Evolutionary conservation across 768 basidiomycete species (phyloP), one percentile per base, ranked within the genome.

Genomic region (Suillus fuscotomentosus): DNA sequence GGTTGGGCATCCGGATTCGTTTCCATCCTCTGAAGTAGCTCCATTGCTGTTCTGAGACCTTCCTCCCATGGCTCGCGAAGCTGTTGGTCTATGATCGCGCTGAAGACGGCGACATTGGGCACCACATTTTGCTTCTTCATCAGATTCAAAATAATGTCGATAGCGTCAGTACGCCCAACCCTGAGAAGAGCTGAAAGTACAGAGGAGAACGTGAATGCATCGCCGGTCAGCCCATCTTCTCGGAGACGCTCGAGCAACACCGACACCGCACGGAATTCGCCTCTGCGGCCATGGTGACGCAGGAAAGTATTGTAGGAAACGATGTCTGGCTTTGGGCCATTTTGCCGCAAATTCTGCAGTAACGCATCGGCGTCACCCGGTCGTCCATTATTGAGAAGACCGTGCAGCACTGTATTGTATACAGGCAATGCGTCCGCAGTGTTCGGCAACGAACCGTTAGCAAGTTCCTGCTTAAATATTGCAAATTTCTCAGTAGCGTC

Each of bases 121-220:
- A 84, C 73, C 47, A 96, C 78, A 24, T 88, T 88, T 62, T 91
- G 86, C 69, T 86, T 84, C 69, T 82, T 76, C 96, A 98, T 98
- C 64, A 91, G 79, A 51, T 80, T 77, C 57, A 95, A 75, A 24
- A 94, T 82, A 34, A 86, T 78, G 24, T 83, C 78, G 6, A 85
- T 83, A 1, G 92, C 90, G 68, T 95, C 89, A 34, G 82, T 75
- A 62, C 87, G 82, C 11, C 88, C 87, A 15, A 84, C 85, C 67
- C 84, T 86, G 59, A 95, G 83, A 61, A 97, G 74, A 1, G 92
- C 89, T 31, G 89, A 86, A 20, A 98, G 86, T 39, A 98, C 82
- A 14, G 89, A 94, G 4, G 95, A 94, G 75, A 89, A 98, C 0
- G 91, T 97, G 75, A 89, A 87, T 13, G 91, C 85, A 73, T 98